phyloP scores from a whole-genome alignment of 805 yeast genomes.

The Metschnikowia continentalis region DNA sequence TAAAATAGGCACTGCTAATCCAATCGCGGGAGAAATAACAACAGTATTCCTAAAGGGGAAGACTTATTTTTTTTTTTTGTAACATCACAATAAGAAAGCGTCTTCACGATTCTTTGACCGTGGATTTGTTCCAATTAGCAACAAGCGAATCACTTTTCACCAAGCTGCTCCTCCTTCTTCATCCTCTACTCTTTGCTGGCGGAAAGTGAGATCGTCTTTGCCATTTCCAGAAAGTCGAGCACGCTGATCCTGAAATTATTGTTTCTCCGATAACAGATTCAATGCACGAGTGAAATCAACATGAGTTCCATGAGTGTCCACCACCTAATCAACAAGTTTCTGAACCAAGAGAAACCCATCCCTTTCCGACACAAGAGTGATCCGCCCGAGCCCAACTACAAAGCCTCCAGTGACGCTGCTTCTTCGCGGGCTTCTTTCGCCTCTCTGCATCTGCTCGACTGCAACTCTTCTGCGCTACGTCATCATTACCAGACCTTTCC shows the following conservation, averaged over 20 bases:
- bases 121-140: neutral
- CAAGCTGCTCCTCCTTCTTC: neutral
- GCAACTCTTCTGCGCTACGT: conserved; percentile 1
- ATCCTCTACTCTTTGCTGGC: neutral
- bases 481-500: neutral
- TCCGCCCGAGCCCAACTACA: neutral
- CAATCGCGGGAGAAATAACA: conserved; percentile 7
- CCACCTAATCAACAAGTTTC: conserved; percentile 34
- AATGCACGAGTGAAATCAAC: neutral
- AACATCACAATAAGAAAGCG: conserved; percentile 3
- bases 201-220: neutral
- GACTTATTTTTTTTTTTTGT: neutral
- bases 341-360: conserved; percentile 7
- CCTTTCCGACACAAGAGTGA: neutral
- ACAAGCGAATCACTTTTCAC: neutral
- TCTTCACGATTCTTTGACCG: neutral
- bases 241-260: neutral
- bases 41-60: conserved; percentile 2
- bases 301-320: conserved; percentile 37
- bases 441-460: conserved; percentile 4
- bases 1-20: neutral
- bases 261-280: neutral
- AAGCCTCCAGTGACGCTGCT: neutral
- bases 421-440: neutral
- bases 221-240: neutral